These are phyloP conservation scores for Boletellus sp. DNA, from an alignment of 768 basidiomycete genomes.

Conservation along the genomic window DNA sequence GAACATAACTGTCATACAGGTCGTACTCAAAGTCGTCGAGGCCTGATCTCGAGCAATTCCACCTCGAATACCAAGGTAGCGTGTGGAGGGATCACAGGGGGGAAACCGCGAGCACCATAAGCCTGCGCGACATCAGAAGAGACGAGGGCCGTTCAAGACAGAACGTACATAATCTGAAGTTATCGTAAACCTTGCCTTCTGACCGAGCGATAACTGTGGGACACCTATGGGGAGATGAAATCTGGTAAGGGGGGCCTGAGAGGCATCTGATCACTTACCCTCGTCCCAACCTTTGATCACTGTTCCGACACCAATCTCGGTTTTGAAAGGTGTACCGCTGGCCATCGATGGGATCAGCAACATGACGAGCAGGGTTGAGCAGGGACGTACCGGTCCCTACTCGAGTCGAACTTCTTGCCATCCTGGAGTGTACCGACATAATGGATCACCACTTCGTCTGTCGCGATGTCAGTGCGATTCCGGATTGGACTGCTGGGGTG, in stretches of 20 bases:
- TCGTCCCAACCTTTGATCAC: constrained; percentile 93
- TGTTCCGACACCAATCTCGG: constrained; percentile 71
- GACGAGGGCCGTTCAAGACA: not conserved
- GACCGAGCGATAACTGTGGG: constrained; percentile 67
- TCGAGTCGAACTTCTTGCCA: constrained; percentile 72
- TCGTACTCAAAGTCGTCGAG: constrained; percentile 24
- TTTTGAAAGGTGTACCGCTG: constrained; percentile 60
- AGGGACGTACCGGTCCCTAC: constrained; percentile 58
- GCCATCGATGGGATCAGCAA: constrained; percentile 8
- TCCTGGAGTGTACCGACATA: constrained; percentile 70
- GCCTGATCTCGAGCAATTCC: constrained; percentile 74
- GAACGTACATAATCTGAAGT: constrained; percentile 74
- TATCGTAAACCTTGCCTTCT: constrained; percentile 65
- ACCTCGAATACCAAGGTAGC: constrained; percentile 78
- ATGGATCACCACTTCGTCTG: constrained; percentile 73
- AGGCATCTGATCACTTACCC: constrained; percentile 42
- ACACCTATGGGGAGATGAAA: constrained; percentile 49
- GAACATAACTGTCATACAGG: constrained; percentile 19
- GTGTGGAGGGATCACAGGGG: constrained; percentile 76
- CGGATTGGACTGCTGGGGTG: constrained; percentile 4
- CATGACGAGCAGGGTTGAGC: not conserved
- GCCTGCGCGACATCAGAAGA: constrained; percentile 40
- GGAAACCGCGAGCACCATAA: constrained; percentile 72
- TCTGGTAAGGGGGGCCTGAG: not conserved
- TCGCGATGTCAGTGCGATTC: constrained; percentile 25